phyloP scores from a whole-genome alignment of 345 rosid genomes.

The Adansonia digitata region DNA sequence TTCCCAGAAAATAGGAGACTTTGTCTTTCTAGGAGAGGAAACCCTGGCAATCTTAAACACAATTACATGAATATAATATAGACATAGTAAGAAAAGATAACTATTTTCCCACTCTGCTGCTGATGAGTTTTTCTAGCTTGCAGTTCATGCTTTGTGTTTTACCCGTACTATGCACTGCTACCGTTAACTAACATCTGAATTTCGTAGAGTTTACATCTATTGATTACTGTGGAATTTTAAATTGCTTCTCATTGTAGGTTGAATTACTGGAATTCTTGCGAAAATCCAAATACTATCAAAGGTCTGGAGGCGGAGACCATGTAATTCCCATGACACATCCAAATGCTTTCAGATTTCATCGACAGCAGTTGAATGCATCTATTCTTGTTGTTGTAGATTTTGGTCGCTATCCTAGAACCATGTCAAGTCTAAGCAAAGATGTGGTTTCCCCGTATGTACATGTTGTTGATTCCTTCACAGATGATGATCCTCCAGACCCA shows the following conservation, averaged over 20 bases:
- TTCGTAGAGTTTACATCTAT: neutral
- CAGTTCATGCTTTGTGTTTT: neutral
- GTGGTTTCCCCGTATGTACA: constrained; percentile 93
- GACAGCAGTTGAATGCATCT: constrained; percentile 79
- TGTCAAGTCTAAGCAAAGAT: constrained; percentile 78
- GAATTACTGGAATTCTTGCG: constrained; percentile 61
- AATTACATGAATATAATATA: no score
- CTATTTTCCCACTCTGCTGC: neutral
- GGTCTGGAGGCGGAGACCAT: constrained; percentile 92
- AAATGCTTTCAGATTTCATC: constrained; percentile 93
- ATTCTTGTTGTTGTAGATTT: constrained; percentile 87
- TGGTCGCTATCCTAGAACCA: constrained; percentile 64
- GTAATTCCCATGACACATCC: constrained; percentile 98
- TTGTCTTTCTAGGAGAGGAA: neutral
- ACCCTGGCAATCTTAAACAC: no score
- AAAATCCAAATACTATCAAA: constrained; percentile 77
- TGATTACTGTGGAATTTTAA: neutral
- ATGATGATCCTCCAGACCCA: constrained; percentile 52
- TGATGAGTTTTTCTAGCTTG: neutral
- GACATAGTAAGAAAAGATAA: no score
- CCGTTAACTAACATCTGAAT: neutral
- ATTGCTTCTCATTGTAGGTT: constrained; percentile 47
- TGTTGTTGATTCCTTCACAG: constrained; percentile 64
- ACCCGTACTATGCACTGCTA: neutral
- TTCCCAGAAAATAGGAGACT: neutral